phyloP scores from a whole-genome alignment of 495 filamentous ascomycete genomes.

The Mycothermus thermophilus region DNA sequence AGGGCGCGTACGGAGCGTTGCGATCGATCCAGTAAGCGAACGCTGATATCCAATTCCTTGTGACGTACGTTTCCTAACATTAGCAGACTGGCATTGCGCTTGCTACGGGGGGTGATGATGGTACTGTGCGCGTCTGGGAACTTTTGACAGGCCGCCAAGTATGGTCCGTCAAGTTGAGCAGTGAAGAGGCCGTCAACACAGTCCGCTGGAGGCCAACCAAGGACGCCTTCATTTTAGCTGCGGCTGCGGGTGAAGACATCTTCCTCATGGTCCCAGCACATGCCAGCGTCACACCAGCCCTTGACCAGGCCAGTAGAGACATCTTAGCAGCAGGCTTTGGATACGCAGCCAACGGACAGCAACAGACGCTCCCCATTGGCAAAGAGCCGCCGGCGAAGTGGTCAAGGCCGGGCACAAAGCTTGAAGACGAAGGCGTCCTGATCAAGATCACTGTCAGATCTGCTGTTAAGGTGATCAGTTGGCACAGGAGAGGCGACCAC shows the following conservation, averaged over 20 bases:
- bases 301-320: slow-evolving; percentile 58
- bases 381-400: slow-evolving; percentile 69
- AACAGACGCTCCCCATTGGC: slow-evolving; percentile 44
- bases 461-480: slow-evolving; percentile 76
- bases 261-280: slow-evolving; percentile 60
- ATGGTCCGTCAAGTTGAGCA: slow-evolving; percentile 67
- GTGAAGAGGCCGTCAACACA: slow-evolving; percentile 69
- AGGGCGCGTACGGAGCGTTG: slow-evolving; percentile 71
- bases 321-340: slow-evolving; percentile 80
- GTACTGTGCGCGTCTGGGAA: slow-evolving; percentile 84
- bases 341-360: slow-evolving; percentile 58
- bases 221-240: slow-evolving; percentile 68
- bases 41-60: neutral
- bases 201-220: slow-evolving; percentile 82
- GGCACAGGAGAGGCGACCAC: slow-evolving; percentile 92
- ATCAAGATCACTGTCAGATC: slow-evolving; percentile 67
- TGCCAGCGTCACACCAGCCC: slow-evolving; percentile 20
- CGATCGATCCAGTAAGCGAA: slow-evolving; percentile 35
- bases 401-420: slow-evolving; percentile 59
- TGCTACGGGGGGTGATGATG: slow-evolving; percentile 89
- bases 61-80: neutral
- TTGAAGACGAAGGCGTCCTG: slow-evolving; percentile 64
- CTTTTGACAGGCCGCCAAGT: slow-evolving; percentile 73
- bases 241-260: slow-evolving; percentile 69
- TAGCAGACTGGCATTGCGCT: slow-evolving; percentile 16